These are phyloP conservation scores for Colletotrichum sp. DNA, from an alignment of 2,329 filamentous ascomycete genomes.

Conservation along the genomic window DNA sequence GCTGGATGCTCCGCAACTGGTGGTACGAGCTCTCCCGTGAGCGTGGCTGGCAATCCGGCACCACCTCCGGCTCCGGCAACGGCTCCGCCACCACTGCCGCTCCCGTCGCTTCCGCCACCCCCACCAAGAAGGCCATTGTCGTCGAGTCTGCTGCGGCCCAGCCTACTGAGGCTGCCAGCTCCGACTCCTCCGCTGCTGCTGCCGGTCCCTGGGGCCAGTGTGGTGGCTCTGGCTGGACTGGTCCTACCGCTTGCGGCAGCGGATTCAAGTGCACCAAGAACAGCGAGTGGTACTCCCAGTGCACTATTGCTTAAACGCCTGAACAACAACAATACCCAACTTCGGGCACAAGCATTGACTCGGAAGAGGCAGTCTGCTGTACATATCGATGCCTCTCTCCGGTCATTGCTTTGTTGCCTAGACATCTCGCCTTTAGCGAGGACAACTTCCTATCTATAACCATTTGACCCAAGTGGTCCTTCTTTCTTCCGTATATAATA, in stretches of 20 bases:
- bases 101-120: background rate
- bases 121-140: background rate
- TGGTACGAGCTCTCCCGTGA: conserved; percentile 41
- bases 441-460: conserved; percentile 1
- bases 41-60: conserved; percentile 29
- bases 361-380: background rate
- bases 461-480: background rate
- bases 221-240: conserved; percentile 28
- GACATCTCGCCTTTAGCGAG: background rate
- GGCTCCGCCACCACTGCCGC: background rate
- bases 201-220: conserved; percentile 28
- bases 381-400: background rate
- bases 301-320: background rate
- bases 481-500: conserved; percentile 3
- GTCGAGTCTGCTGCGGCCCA: background rate
- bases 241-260: conserved; percentile 26
- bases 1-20: conserved; percentile 54
- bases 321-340: background rate
- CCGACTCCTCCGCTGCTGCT: background rate
- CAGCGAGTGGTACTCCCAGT: conserved; percentile 35
- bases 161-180: background rate
- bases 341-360: background rate
- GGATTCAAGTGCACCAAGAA: conserved; percentile 27
- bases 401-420: background rate
- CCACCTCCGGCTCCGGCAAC: background rate